A percentile compares a stretch with the other conserved stretches of the same genome.
Conservation (phyloP, 208 protist species). For the Tritrichomonas musculus region DNA sequence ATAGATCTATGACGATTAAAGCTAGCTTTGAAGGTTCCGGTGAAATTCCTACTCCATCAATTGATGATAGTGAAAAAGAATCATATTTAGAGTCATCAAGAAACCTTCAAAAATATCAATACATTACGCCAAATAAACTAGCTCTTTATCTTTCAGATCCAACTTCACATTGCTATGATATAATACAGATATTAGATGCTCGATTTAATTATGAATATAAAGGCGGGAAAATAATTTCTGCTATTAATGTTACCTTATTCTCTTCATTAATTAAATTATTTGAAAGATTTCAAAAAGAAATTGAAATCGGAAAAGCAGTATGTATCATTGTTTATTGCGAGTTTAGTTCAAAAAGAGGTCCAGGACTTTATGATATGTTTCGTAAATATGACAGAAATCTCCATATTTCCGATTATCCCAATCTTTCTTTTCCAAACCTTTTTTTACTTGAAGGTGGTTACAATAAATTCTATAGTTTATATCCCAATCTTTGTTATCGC, state of each 20-base stretch:
- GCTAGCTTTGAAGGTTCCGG: no score
- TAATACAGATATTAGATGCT: not conserved
- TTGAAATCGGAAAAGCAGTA: not conserved
- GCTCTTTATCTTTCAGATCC: no score
- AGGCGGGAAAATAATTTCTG: not conserved
- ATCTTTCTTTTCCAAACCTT: not conserved
- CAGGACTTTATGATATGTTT: not conserved
- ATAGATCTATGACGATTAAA: no score
- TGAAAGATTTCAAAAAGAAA: no score
- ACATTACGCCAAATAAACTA: no score
- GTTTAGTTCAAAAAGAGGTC: slow-evolving; percentile 34
- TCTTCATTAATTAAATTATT: not conserved
- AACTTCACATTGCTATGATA: no score
- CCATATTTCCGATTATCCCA: not conserved
- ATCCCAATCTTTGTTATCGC: not conserved
- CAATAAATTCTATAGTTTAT: not conserved
- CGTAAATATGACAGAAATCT: not conserved
- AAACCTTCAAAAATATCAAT: no score
- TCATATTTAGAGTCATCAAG: no score
- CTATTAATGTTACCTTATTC: not conserved
- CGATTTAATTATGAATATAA: not conserved
- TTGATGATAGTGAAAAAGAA: no score
- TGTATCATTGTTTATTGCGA: slow-evolving; percentile 34
- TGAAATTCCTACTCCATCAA: no score
- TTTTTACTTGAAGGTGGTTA: slow-evolving; percentile 9